Conservation (phyloP, 1,139 yeast genomes). For the Suhomyces bribrorum region DNA sequence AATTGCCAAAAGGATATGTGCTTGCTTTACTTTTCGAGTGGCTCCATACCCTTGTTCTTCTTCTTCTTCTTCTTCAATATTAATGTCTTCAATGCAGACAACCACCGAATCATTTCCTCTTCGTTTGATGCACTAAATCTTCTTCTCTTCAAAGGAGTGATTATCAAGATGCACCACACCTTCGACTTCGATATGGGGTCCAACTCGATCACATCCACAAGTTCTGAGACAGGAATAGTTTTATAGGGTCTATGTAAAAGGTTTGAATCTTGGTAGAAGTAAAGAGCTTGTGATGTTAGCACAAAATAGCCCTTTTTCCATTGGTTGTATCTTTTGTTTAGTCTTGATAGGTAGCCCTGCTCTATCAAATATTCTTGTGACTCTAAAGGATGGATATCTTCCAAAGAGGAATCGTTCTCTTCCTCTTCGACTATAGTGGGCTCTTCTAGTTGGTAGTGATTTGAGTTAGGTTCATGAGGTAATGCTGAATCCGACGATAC, state of each 20-base stretch:
- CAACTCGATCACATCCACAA: conserved; percentile 56
- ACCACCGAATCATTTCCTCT: conserved; percentile 52
- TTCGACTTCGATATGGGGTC: conserved; percentile 49
- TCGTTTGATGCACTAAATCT: conserved; percentile 48
- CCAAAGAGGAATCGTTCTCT: conserved; percentile 1
- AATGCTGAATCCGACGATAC: conserved; percentile 26
- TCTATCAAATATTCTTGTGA: conserved; percentile 39
- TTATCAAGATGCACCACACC: conserved; percentile 48
- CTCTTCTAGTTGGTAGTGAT: conserved; percentile 1
- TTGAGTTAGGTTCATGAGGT: conserved; percentile 1
- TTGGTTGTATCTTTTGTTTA: conserved; percentile 46
- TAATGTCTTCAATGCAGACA: conserved; percentile 42
- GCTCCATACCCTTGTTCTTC: too few relatives aligned
- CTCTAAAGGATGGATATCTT: conserved; percentile 3
- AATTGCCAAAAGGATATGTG: too few relatives aligned
- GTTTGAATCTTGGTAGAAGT: conserved; percentile 36
- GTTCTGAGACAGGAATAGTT: conserved; percentile 33
- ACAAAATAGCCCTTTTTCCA: conserved; percentile 49
- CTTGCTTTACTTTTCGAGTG: too few relatives aligned
- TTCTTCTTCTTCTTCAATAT: conserved; percentile 8
- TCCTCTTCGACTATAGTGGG: conserved; percentile 6
- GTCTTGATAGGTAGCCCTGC: conserved; percentile 42
- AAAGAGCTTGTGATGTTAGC: conserved; percentile 42
- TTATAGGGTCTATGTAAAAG: conserved; percentile 22
- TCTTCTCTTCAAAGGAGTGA: conserved; percentile 48